Percentiles rank a stretch among this genome's conserved stretches.
Evolutionary conservation across 2,329 filamentous ascomycete genomes (phyloP).

Genomic region (Periconia sp.): DNA sequence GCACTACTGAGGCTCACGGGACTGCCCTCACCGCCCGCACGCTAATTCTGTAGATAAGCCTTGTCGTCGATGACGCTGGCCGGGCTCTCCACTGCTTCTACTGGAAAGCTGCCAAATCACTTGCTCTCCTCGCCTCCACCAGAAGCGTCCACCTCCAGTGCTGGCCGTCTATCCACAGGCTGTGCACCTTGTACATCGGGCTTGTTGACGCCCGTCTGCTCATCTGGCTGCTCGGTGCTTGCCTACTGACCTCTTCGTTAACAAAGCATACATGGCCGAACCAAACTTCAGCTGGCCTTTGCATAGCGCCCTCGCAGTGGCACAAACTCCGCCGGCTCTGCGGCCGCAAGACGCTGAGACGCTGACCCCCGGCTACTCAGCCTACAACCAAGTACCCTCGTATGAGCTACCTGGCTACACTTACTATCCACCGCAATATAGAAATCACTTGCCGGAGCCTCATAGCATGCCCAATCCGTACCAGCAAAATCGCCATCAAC

Average conservation of each 20-base stretch:
- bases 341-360: slow-evolving; percentile 25
- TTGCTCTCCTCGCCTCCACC: neutral
- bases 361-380: slow-evolving; percentile 23
- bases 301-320: slow-evolving; percentile 14
- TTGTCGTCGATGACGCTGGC: slow-evolving; percentile 14
- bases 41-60: slow-evolving; percentile 25
- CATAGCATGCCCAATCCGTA: slow-evolving; percentile 12
- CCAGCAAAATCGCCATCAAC: slow-evolving; percentile 16
- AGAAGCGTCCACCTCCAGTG: neutral
- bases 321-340: slow-evolving; percentile 21
- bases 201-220: neutral
- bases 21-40: slow-evolving; percentile 13
- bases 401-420: slow-evolving; percentile 14
- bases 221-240: neutral
- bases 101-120: neutral
- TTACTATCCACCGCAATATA: slow-evolving; percentile 8
- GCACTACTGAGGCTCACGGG: slow-evolving; percentile 21
- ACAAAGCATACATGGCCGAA: slow-evolving; percentile 32
- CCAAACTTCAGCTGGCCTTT: slow-evolving; percentile 23
- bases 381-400: slow-evolving; percentile 13
- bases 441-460: slow-evolving; percentile 16
- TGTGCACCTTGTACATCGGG: no score
- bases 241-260: neutral
- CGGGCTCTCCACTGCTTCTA: slow-evolving; percentile 12
- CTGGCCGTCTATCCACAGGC: no score